These are phyloP conservation scores for Metschnikowia baotianmanensis DNA, from an alignment of 805 yeast genomes.

Conservation along the genomic window DNA sequence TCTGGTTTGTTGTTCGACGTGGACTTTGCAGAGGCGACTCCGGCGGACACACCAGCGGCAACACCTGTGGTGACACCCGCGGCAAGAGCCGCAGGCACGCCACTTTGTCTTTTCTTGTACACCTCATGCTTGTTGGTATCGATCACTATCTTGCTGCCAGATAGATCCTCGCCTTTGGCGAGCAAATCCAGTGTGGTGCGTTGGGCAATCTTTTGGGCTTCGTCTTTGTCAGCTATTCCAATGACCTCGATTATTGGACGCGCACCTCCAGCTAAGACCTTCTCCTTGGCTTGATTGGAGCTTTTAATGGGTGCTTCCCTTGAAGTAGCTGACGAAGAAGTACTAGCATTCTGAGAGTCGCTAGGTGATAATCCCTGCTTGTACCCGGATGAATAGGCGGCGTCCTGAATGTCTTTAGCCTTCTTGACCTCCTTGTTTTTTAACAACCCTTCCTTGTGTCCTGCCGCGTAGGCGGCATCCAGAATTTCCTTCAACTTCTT, in stretches of 20 bases:
- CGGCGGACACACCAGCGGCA: background rate
- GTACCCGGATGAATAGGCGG: background rate
- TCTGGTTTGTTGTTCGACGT: constrained; percentile 5
- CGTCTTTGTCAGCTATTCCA: constrained; percentile 30
- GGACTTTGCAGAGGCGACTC: background rate
- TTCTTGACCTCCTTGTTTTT: no score
- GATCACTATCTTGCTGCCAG: constrained; percentile 33
- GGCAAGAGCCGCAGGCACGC: background rate
- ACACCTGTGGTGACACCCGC: background rate
- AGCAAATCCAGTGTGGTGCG: constrained; percentile 30
- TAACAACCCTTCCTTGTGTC: background rate
- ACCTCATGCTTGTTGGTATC: constrained; percentile 35
- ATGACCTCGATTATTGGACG: constrained; percentile 32
- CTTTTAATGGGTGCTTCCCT: no score
- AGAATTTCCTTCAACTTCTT: background rate
- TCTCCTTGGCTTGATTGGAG: no score
- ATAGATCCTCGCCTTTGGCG: constrained; percentile 32
- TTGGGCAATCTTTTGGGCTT: constrained; percentile 32
- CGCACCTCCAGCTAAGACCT: no score
- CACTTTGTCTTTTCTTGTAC: constrained; percentile 17
- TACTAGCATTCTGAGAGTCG: no score
- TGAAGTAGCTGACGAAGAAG: no score
- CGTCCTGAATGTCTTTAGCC: background rate
- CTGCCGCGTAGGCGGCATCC: constrained; percentile 6
- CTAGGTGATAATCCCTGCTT: background rate